phyloP scores from a whole-genome alignment of 2,329 filamentous ascomycete genomes.

The Colletotrichum destructivum region DNA sequence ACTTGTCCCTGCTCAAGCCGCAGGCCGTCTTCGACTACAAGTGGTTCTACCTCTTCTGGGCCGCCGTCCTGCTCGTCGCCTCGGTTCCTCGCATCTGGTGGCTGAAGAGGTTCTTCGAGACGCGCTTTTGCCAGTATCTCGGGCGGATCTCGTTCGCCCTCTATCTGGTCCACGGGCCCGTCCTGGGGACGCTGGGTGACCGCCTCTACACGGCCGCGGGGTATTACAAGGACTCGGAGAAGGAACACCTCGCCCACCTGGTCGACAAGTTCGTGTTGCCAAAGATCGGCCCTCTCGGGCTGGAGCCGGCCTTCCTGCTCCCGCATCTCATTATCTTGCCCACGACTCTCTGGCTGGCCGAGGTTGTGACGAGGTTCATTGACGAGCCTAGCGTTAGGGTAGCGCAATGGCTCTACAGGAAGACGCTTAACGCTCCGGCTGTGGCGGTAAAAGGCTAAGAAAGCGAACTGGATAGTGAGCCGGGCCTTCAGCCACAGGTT shows the following conservation, averaged over 20 bases:
- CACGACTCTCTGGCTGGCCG: constrained; percentile 71
- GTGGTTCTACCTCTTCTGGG: constrained; percentile 58
- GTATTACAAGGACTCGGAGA: constrained; percentile 64
- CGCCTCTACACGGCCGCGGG: constrained; percentile 75
- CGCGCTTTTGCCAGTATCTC: constrained; percentile 67
- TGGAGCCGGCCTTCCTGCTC: constrained; percentile 72
- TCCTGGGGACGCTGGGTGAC: constrained; percentile 66
- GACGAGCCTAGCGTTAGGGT: constrained; percentile 74
- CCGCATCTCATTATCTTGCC: constrained; percentile 74
- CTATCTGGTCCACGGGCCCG: constrained; percentile 73
- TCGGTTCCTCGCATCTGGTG: constrained; percentile 53
- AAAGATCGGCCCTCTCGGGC: constrained; percentile 69
- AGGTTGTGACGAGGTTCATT: constrained; percentile 68
- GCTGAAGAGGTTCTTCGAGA: constrained; percentile 66
- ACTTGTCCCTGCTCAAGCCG: constrained; percentile 63
- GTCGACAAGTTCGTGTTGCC: constrained; percentile 69
- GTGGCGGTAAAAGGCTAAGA: background rate
- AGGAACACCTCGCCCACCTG: constrained; percentile 69
- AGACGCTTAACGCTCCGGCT: constrained; percentile 50
- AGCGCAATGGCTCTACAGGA: constrained; percentile 70
- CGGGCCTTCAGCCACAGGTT: background rate
- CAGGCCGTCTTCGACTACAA: constrained; percentile 73
- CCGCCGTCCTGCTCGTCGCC: constrained; percentile 53
- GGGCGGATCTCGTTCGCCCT: constrained; percentile 73
- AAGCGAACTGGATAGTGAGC: too few species aligned